phyloP scores from a whole-genome alignment of 495 filamentous ascomycete species.

The Penicillium fimorum region DNA sequence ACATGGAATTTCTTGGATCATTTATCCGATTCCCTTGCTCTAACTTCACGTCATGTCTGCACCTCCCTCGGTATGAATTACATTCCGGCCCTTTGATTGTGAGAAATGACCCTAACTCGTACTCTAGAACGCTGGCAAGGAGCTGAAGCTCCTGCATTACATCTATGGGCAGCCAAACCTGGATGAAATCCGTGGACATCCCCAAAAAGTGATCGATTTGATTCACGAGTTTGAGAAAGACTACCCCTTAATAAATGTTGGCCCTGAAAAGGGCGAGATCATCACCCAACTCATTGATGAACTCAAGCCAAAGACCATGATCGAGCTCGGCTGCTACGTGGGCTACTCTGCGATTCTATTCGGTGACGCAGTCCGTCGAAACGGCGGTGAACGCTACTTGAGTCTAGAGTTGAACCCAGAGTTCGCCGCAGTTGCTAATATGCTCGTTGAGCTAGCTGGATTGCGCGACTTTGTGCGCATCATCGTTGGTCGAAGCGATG shows the following conservation, averaged over 20 bases:
- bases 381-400: slow-evolving; percentile 60
- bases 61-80: slow-evolving; percentile 12
- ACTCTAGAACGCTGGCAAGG: slow-evolving; percentile 58
- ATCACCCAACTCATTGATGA: slow-evolving; percentile 62
- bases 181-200: slow-evolving; percentile 61
- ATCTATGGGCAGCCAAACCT: slow-evolving; percentile 59
- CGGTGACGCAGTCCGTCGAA: slow-evolving; percentile 56
- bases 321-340: slow-evolving; percentile 80
- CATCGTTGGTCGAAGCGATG: slow-evolving; percentile 62
- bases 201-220: slow-evolving; percentile 58
- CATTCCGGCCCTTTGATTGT: background rate
- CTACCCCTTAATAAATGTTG: slow-evolving; percentile 74
- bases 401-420: slow-evolving; percentile 67
- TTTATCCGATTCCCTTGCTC: background rate
- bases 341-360: slow-evolving; percentile 78
- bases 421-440: slow-evolving; percentile 61
- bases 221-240: slow-evolving; percentile 72
- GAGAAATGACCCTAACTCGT: background rate
- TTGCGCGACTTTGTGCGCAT: slow-evolving; percentile 64
- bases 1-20: background rate
- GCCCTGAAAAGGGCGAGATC: slow-evolving; percentile 66
- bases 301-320: slow-evolving; percentile 63
- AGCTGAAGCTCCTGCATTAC: slow-evolving; percentile 68
- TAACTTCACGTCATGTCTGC: background rate
- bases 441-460: slow-evolving; percentile 66